Base-by-base conservation (phyloP, 768 basidiomycete genomes). In the Xerocomellus chrysenteron region DNA sequence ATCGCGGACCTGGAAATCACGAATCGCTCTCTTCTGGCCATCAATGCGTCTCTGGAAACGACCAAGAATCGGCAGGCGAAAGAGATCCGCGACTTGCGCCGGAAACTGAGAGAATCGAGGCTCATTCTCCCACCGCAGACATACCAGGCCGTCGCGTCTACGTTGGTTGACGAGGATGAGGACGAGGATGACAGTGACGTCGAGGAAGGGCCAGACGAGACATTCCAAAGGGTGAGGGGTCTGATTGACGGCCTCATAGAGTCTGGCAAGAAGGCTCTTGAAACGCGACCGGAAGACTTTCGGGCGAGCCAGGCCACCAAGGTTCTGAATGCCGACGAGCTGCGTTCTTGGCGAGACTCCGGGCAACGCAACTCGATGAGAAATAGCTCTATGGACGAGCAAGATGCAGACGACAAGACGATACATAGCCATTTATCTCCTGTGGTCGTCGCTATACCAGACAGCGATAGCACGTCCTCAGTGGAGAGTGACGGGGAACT, bases 1-100 rank as follows among this genome's bases (percentile, higher is more conserved):
- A 95, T 96, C 55, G 90, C 89, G 13, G 93, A 96, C 74, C 78
- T 96, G 12, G 91, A 95, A 72, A 96, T 96, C 65, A 88, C 91
- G 7, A 95, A 93, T 70, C 80, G 83, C 35, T 96, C 93, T 2
- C 79, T 96, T 17, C 78, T 95, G 45, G 83, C 85, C 2, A 93
- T 96, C 74, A 96, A 95, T 65, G 76, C 87, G 2, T 82, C 88
- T 17, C 79, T 96, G 21, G 93, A 96, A 71, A 81, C 85, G 36
- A 82, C 83, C 35, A 93, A 92, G 72, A 82, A 88, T 61, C 81
- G 80, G 30, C 93, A 95, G 65, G 84, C 87, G 8, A 85, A 83
- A 60, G 94, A 96, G 73, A 94, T 96, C 50, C 82, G 90, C 21
- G 90, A 93, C 41, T 78, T 96, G 17, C 83, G 87, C 14, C 84